These are phyloP conservation scores for Aspergillus ellipticus DNA, from an alignment of 495 filamentous ascomycete species.

Conservation along the genomic window DNA sequence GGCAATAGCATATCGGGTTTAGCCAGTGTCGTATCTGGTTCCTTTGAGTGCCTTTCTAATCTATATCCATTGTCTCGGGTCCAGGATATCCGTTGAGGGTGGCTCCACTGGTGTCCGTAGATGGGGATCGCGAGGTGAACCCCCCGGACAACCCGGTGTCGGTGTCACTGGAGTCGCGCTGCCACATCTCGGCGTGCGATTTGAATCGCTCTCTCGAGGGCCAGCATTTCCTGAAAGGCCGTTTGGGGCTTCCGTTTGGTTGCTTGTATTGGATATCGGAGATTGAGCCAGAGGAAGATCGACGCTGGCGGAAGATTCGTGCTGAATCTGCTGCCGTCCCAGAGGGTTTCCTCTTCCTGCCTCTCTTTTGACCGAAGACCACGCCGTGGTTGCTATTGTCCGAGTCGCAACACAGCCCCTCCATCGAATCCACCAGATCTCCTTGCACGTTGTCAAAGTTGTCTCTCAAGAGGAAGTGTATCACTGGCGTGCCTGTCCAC, in stretches of 20 bases:
- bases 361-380: slow-evolving; percentile 17
- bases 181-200: neutral
- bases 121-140: slow-evolving; percentile 14
- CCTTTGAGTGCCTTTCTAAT: slow-evolving; percentile 4
- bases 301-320: neutral
- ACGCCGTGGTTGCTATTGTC: slow-evolving; percentile 10
- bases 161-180: slow-evolving; percentile 15
- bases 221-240: slow-evolving; percentile 24
- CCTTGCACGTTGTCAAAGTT: slow-evolving; percentile 29
- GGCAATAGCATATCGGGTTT: neutral
- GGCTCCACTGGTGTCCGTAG: slow-evolving; percentile 13
- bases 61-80: slow-evolving; percentile 20
- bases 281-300: neutral
- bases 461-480: slow-evolving; percentile 17
- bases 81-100: slow-evolving; percentile 2
- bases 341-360: slow-evolving; percentile 39
- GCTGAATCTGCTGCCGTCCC: neutral
- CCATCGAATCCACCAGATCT: slow-evolving; percentile 32
- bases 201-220: slow-evolving; percentile 3
- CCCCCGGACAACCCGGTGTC: slow-evolving; percentile 17
- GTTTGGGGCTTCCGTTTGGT: slow-evolving; percentile 22
- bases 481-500: neutral
- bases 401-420: slow-evolving; percentile 26
- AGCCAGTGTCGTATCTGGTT: neutral
- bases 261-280: slow-evolving; percentile 11